These are phyloP conservation scores for Paramecium primaurelia DNA, from an alignment of 73 alveolate genomes.

Conservation along the genomic window DNA sequence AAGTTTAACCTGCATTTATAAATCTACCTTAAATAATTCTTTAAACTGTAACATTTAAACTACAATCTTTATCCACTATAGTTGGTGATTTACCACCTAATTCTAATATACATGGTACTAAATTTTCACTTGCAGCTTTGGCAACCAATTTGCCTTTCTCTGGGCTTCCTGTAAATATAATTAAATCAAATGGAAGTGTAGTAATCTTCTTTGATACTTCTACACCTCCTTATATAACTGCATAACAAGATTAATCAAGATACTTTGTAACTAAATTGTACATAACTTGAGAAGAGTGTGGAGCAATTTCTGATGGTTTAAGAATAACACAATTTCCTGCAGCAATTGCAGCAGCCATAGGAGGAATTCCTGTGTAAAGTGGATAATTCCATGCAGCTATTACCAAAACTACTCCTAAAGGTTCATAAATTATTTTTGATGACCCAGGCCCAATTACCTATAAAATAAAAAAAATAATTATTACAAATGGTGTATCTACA, in stretches of 20 bases:
- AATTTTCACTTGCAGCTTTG: conserved; percentile 83
- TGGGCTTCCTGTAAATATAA: conserved; percentile 89
- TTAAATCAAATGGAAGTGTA: conserved; percentile 79
- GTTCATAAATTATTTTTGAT: conserved; percentile 67
- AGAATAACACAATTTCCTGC: conserved; percentile 89
- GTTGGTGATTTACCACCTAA: conserved; percentile 94
- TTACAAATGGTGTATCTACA: conserved; percentile 60
- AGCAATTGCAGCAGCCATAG: conserved; percentile 88
- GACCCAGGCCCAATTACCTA: conserved; percentile 59
- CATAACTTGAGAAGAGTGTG: conserved; percentile 79
- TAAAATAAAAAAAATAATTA: background rate
- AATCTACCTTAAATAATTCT: conserved; percentile 89
- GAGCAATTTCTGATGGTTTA: conserved; percentile 86
- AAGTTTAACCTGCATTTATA: conserved; percentile 84
- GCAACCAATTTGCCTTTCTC: conserved; percentile 89
- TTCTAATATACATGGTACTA: conserved; percentile 87
- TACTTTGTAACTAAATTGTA: conserved; percentile 68
- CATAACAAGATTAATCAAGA: conserved; percentile 69
- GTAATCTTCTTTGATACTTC: conserved; percentile 76
- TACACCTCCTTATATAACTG: conserved; percentile 78
- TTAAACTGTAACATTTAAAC: conserved; percentile 78
- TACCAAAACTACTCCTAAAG: conserved; percentile 79
- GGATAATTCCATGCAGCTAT: conserved; percentile 92
- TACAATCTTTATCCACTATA: conserved; percentile 86
- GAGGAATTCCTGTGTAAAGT: conserved; percentile 72